These are phyloP conservation scores for Eimeria maxima DNA, from an alignment of 169 alveolate species.

Conservation along the genomic window DNA sequence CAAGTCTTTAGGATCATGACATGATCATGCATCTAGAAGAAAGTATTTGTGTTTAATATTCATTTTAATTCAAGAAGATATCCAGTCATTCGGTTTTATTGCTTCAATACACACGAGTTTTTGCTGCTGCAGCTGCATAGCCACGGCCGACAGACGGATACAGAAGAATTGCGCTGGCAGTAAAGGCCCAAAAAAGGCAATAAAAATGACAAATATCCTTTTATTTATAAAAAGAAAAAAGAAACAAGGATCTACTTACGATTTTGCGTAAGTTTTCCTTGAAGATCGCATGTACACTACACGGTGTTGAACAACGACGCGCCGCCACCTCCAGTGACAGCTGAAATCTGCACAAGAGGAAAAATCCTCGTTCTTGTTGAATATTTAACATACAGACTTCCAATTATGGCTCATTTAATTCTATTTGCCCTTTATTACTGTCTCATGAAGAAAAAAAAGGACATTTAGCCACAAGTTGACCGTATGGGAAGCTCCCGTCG, in stretches of 20 bases:
- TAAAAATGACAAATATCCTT: background rate
- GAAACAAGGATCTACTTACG: background rate
- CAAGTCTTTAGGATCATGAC: background rate
- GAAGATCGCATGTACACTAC: conserved; percentile 1
- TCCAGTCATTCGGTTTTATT: background rate
- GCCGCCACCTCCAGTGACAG: conserved; percentile 34
- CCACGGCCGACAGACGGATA: conserved; percentile 36
- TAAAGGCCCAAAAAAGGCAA: background rate
- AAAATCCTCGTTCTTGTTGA: background rate
- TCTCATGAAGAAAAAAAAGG: background rate
- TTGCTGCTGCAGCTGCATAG: background rate
- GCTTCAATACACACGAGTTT: background rate
- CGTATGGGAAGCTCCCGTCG: background rate
- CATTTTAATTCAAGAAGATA: conserved; percentile 7
- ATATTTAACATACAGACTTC: background rate
- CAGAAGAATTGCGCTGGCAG: background rate
- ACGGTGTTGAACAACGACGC: background rate
- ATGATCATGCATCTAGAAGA: background rate
- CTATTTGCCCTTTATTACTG: background rate
- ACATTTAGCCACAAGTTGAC: background rate
- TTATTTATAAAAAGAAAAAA: background rate
- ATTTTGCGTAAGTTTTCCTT: background rate
- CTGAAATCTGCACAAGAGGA: background rate
- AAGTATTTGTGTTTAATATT: background rate
- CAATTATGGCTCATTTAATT: background rate